phyloP scores from a whole-genome alignment of 176 grass and related monocot species.

The Bromus sterilis region DNA sequence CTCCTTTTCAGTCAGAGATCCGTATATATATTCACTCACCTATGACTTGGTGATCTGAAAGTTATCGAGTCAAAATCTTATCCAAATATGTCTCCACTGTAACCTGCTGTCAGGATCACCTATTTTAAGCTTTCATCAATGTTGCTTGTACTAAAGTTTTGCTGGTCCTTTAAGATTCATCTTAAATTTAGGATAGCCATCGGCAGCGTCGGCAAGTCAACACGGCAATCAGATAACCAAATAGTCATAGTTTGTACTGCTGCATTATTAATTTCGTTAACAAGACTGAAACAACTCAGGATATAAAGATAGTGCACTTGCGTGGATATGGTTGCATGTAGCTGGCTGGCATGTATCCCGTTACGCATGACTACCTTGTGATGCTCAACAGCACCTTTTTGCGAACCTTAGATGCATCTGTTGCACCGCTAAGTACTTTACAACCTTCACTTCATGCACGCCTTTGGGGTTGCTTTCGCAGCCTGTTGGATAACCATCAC shows the following conservation, averaged over 20 bases:
- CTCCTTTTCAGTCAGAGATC: not conserved
- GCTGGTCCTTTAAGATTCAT: not conserved
- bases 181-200: not conserved
- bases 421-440: slow-evolving; percentile 15
- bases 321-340: too few relatives aligned
- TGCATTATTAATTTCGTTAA: not conserved
- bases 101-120: not conserved
- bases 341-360: not conserved
- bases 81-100: not conserved
- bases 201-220: not conserved
- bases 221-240: not conserved
- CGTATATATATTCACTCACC: not conserved
- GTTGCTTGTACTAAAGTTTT: not conserved
- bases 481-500: slow-evolving; percentile 27
- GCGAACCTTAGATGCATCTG: slow-evolving; percentile 8
- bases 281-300: not conserved
- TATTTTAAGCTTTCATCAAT: not conserved
- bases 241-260: not conserved
- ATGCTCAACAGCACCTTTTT: not conserved
- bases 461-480: slow-evolving; percentile 18
- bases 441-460: not conserved
- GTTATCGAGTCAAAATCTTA: not conserved
- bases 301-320: not conserved
- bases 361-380: slow-evolving; percentile 1
- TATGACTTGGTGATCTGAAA: not conserved